Evolutionary conservation across 140 eudicot genomes (phyloP), one percentile per base, ranked within the genome.

Genomic region (Cichorium intybus): DNA sequence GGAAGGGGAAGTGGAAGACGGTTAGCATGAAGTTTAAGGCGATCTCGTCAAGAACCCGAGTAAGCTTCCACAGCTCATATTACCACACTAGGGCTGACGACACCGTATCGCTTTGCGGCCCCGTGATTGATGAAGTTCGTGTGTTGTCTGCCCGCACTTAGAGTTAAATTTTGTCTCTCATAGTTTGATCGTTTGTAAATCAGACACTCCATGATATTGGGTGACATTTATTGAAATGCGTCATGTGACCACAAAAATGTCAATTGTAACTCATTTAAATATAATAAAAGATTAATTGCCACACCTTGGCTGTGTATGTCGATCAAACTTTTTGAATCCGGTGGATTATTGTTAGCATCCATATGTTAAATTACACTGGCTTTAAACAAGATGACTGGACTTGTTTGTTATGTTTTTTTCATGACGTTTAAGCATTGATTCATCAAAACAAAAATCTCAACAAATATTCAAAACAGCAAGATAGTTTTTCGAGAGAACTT

Each of bases 51-150:
- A 80, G 91, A 58, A 89, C 97, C 2, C 69, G 95, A 71, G 5
- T 89, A 11, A 86, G 95, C 41, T 89, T 89, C 83, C 84, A 23
- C 65, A 89, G 97, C 74, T 86, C 97, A 3, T 81, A 65, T 59
- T 89, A 89, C 68, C 95, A 89, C 59, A 83, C 81, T 7, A 77
- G 75, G 76, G 57, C 41, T 21, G 72, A 83, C 26, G 96, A 85
- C 55, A 74, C 56, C 0, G 97, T 88, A 3, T 61, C 84, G 16
- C 87, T 89, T 7, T 89, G 97, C 54, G 97, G 97, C 4, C 97
- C 97, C 10, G 85, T 89, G 49, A 82, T 89, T 66, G 97, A 89
- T 69, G 68, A 83, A 68, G 97, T 89, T 39, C 75, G 20, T 70
- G 95, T 80, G 12, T 4, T 71, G 10, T 59, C 78, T 22, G 39